Evolutionary conservation across 495 filamentous ascomycete species (phyloP).

Genomic region (Aspergillus hancockii): DNA sequence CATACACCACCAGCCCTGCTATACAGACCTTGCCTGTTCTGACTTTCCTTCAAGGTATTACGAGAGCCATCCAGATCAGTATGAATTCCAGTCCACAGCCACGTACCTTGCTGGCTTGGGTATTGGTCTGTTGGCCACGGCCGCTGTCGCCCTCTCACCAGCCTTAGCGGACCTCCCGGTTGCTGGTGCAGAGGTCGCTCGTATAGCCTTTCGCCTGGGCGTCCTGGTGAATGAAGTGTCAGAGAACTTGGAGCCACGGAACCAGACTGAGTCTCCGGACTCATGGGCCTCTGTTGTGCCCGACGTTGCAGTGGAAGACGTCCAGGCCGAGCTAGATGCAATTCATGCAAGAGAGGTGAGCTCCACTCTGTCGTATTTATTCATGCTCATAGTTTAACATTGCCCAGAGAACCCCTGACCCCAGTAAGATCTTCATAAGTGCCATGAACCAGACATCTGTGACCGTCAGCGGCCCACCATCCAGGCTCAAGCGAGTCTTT

Average conservation of each 20-base stretch:
- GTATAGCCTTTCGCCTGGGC: conserved; percentile 37
- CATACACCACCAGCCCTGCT: background rate
- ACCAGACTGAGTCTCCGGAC: conserved; percentile 10
- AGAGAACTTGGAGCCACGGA: conserved; percentile 17
- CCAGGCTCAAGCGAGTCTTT: conserved; percentile 31
- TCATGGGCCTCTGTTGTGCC: conserved; percentile 41
- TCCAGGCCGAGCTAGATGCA: conserved; percentile 33
- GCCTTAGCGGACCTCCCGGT: conserved; percentile 27
- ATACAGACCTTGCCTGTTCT: background rate
- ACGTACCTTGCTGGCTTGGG: conserved; percentile 29
- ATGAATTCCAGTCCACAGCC: background rate
- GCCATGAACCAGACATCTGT: conserved; percentile 24
- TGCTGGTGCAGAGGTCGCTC: conserved; percentile 28
- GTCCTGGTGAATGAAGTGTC: conserved; percentile 32
- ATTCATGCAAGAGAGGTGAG: conserved; percentile 22
- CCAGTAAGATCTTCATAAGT: conserved; percentile 39
- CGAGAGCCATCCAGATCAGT: conserved; percentile 7
- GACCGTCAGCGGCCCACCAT: conserved; percentile 44
- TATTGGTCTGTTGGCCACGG: conserved; percentile 33
- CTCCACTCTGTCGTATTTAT: background rate
- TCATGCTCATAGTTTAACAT: background rate
- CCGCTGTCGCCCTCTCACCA: conserved; percentile 31
- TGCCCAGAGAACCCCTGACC: conserved; percentile 5
- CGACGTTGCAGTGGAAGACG: conserved; percentile 24
- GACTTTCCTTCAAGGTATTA: conserved; percentile 9